Percentiles rank a stretch among this genome's conserved stretches.
These are phyloP conservation scores for Tetracentron sinense DNA, from an alignment of 164 flowering plant genomes.

Conservation along the genomic window DNA sequence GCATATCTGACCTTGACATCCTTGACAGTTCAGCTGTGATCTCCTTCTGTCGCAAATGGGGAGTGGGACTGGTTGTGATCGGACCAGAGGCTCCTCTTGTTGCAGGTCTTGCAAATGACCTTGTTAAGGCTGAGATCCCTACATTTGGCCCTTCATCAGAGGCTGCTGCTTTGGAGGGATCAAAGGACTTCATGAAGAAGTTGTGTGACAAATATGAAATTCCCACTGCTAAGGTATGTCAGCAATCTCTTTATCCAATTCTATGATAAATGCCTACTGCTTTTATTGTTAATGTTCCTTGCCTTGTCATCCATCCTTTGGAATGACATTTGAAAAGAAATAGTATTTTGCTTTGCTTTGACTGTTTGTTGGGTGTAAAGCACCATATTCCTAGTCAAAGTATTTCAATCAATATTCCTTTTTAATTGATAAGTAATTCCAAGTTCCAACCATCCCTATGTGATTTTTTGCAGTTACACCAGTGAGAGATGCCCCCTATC, in stretches of 20 bases:
- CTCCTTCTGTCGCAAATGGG: constrained; percentile 66
- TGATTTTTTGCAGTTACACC: no score
- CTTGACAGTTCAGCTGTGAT: constrained; percentile 67
- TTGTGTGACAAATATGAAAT: constrained; percentile 88
- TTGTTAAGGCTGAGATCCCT: constrained; percentile 71
- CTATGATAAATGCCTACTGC: neutral
- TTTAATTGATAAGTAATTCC: no score
- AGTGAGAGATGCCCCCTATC: no score
- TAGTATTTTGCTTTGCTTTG: no score
- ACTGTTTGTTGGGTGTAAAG: no score
- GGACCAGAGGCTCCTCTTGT: constrained; percentile 99
- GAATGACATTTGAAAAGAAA: no score
- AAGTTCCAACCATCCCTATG: no score
- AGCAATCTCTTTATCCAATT: neutral
- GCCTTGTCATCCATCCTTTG: no score
- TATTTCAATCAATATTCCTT: no score
- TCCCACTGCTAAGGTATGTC: constrained; percentile 88
- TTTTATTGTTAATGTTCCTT: no score
- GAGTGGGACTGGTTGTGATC: constrained; percentile 79
- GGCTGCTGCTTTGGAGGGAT: constrained; percentile 98
- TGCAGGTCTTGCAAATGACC: constrained; percentile 85
- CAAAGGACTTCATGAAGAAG: constrained; percentile 94
- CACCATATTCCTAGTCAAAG: no score
- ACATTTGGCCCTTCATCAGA: constrained; percentile 95
- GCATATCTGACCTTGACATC: constrained; percentile 67